Evolutionary conservation across 257 asterid species (phyloP), one percentile per base, ranked within the genome.

Genomic region (Mentha longifolia): DNA sequence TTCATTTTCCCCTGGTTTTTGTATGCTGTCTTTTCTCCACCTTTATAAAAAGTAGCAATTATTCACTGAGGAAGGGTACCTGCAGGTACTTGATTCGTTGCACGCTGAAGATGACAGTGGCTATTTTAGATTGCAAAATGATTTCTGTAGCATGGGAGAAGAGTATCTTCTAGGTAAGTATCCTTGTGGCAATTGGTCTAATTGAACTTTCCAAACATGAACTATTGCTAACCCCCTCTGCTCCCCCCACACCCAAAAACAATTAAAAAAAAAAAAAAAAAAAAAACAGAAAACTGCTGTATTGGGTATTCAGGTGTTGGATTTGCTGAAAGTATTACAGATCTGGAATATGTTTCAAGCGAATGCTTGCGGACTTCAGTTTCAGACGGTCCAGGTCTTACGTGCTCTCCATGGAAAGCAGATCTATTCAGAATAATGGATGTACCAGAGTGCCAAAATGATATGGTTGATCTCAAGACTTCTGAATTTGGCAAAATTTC

Each of bases 121-220:
- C 62, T 84, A 83, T 61, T 73, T 81, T 74, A 83, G 84, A 69
- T 75, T 78, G 76, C 87, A 82, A 56, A 83, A 80, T 82, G 90
- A 84, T 60, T 87, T 78, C 72, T 87, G 89, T 71, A 80, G 86
- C 84, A 67, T 78, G 74, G 92, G 92, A 22, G 97, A 88, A 65
- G 97, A 88, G 67, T 93, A 89, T 77, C 92, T 93, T 78, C 80
- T 89, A 82, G 98, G 98, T 92, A 50, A 68, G 70, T 22, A 20
- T 76, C 50, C 61, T 51, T 70, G 46, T 30, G 33, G 51, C 50
- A 46, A 6, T 71, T 39, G 37, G 65, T 67, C 51, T 54, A 22
- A 47, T 68, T 13, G 14, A 16, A 55, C 45, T 22, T 43, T 61
- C 3, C 41, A 14, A 60, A 19, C 33, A 14, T 50, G 14, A 12